phyloP scores from a whole-genome alignment of 176 grass and related monocot genomes.

The Zoysia pacifica region DNA sequence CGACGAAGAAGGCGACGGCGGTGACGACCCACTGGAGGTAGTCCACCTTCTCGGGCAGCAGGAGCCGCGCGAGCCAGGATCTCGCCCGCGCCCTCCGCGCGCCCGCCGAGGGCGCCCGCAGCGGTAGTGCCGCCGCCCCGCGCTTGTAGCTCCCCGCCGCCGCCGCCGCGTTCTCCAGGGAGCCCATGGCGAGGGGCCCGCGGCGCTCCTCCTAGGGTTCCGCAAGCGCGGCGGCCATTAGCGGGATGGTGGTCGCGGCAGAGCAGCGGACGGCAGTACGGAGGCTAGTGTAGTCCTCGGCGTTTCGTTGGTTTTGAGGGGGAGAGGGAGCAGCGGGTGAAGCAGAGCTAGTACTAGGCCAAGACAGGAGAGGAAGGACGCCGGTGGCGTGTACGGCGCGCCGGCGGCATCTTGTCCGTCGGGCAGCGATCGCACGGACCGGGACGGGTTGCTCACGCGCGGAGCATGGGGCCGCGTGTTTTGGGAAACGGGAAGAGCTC shows the following conservation, averaged over 20 bases:
- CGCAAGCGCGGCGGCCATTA: constrained; percentile 20
- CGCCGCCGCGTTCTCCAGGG: constrained; percentile 54
- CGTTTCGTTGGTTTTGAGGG: no score
- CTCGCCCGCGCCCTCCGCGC: constrained; percentile 46
- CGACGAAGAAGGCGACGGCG: constrained; percentile 77
- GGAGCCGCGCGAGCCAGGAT: constrained; percentile 79
- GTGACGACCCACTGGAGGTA: constrained; percentile 69
- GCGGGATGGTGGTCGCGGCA: not conserved
- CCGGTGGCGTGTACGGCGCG: constrained; percentile 28
- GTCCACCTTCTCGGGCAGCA: constrained; percentile 80
- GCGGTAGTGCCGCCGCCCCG: not conserved
- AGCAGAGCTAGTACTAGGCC: no score
- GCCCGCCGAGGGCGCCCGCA: constrained; percentile 15
- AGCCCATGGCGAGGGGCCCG: constrained; percentile 57
- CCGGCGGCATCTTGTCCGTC: not conserved
- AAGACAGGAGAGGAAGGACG: no score
- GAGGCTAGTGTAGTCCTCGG: not conserved
- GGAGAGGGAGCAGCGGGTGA: no score
- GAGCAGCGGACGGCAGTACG: constrained; percentile 3
- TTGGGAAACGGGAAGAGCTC: constrained; percentile 18
- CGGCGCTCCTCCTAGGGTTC: constrained; percentile 20
- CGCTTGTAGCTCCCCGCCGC: constrained; percentile 54
- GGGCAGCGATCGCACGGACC: constrained; percentile 24
- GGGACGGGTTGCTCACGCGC: not conserved
- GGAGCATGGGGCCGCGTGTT: constrained; percentile 46